These are phyloP conservation scores for Grosmannia clavigera DNA, from an alignment of 2,329 filamentous ascomycete species.

Conservation along the genomic window DNA sequence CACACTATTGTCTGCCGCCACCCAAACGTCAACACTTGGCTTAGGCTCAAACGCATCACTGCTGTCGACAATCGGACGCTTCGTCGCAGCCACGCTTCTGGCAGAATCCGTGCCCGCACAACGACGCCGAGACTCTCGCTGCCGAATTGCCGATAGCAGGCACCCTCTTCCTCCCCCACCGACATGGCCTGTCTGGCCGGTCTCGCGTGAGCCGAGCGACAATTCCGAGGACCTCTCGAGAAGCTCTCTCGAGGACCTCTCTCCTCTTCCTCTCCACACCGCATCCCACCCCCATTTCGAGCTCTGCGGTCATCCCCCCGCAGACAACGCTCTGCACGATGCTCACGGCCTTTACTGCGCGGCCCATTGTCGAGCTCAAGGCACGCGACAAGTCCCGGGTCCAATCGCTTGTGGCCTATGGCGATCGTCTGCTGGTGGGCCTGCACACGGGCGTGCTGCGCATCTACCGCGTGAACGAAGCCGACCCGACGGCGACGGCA, in stretches of 20 bases:
- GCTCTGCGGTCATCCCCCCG: not conserved
- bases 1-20: not conserved
- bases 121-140: not conserved
- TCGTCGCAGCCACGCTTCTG: not conserved
- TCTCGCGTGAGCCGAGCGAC: not conserved
- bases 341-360: slow-evolving; percentile 95
- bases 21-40: not conserved
- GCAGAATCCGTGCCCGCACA: not conserved
- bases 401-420: slow-evolving; percentile 87
- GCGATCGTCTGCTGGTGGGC: slow-evolving; percentile 83
- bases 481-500: slow-evolving; percentile 19
- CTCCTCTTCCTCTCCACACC: not conserved
- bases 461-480: slow-evolving; percentile 81
- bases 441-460: slow-evolving; percentile 80
- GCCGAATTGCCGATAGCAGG: not conserved
- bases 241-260: not conserved
- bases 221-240: not conserved
- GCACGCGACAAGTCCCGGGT: slow-evolving; percentile 93
- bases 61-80: not conserved
- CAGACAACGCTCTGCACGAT: slow-evolving; percentile 36
- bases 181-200: not conserved
- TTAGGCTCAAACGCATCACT: not conserved
- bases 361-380: slow-evolving; percentile 93
- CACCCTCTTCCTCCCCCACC: not conserved
- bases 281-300: not conserved